Evolutionary conservation across 2,329 filamentous ascomycete genomes (phyloP), one percentile per base, ranked within the genome.

Genomic region (Sporothrix sp.): DNA sequence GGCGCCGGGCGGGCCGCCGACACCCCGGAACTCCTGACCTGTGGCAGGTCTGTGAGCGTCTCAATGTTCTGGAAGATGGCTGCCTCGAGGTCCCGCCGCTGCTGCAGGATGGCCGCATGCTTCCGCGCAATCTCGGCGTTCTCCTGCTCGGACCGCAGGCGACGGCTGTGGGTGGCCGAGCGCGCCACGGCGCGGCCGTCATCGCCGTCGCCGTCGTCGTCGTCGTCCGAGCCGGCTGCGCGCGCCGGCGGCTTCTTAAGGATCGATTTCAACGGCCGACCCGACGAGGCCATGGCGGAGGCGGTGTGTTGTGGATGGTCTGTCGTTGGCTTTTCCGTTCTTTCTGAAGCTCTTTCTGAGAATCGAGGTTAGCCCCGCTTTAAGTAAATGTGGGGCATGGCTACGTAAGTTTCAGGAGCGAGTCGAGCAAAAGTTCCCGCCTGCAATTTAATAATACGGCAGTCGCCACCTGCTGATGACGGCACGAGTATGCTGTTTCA

Each of bases 31-130:
- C 52, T 45, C 39, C 63, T 64, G 28, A 61, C 61, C 23, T 65
- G 62, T 0, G 80, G 77, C 16, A 75, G 72, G 46, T 76, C 82
- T 56, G 86, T 79, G 4, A 95, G 81, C 13, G 77, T 70, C 59
- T 95, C 76, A 54, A 91, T 79, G 60, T 76, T 74, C 57, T 82
- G 74, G 51, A 90, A 74, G 57, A 96, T 91, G 56, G 81, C 69
- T 35, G 78, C 70, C 67, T 95, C 84, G 57, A 86, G 75, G 44
- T 85, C 79, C 65, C 91, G 94, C 61, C 85, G 86, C 58, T 87
- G 76, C 66, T 95, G 85, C 47, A 96, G 81, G 50, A 87, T 79
- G 58, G 77, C 77, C 37, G 91, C 91, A 71, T 96, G 89, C 61
- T 88, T 79, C 53, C 93, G 69, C 45, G 89, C 91, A 51, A 87